Evolutionary conservation across 192 early-diverging fungal genomes (phyloP).

Genomic region (Mortierella antarctica): DNA sequence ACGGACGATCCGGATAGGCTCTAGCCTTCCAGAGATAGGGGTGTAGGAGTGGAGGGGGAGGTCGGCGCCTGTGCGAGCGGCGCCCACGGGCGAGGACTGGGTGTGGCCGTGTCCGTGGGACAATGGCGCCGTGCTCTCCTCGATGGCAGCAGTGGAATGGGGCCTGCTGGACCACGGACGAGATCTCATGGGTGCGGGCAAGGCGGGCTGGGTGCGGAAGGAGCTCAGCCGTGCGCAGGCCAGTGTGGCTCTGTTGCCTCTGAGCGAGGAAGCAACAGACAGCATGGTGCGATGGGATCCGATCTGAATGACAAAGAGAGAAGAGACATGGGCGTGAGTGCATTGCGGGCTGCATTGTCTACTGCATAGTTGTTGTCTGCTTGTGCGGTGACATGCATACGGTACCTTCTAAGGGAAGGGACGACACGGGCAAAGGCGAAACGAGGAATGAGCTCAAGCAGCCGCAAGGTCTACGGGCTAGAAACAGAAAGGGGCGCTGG

Average conservation of each 20-base stretch:
- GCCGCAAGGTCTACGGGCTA: neutral
- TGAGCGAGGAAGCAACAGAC: conserved; percentile 41
- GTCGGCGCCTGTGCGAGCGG: conserved; percentile 15
- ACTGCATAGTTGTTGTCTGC: neutral
- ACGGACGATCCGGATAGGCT: conserved; percentile 41
- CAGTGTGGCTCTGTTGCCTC: conserved; percentile 27
- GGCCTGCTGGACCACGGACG: neutral
- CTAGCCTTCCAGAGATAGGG: conserved; percentile 14
- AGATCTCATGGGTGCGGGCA: neutral
- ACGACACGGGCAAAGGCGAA: neutral
- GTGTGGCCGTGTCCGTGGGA: neutral
- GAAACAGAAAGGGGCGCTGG: neutral
- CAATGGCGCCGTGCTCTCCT: conserved; percentile 15
- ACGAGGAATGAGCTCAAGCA: neutral
- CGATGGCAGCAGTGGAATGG: conserved; percentile 37
- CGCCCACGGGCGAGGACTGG: neutral
- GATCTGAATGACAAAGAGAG: neutral
- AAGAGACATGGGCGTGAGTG: neutral
- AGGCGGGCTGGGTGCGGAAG: neutral
- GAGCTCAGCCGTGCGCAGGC: conserved; percentile 13
- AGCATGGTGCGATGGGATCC: conserved; percentile 13
- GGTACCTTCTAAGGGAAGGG: neutral
- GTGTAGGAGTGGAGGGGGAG: conserved; percentile 39
- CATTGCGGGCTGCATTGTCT: neutral
- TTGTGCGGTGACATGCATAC: too few species aligned